Percentiles rank a stretch among this genome's conserved stretches.
phyloP scores from a whole-genome alignment of 2,329 filamentous ascomycete genomes.

The Tolypocladium sp. region DNA sequence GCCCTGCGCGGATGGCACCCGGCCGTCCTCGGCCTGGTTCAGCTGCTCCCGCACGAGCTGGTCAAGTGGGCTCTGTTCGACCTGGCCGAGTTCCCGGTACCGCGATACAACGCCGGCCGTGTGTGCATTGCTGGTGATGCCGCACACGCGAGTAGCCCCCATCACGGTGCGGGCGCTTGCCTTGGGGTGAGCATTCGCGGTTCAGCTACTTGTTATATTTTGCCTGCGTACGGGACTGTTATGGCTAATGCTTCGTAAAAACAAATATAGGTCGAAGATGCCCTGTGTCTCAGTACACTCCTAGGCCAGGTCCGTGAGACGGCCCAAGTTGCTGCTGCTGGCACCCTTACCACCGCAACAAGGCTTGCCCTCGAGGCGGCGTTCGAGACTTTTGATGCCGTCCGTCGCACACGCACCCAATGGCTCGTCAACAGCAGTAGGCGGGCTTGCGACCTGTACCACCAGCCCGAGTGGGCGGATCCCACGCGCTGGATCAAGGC shows the following conservation, averaged over 20 bases:
- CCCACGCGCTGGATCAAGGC: not conserved
- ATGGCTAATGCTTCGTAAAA: too few species aligned
- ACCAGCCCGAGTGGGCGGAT: not conserved
- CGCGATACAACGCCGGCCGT: conserved; percentile 30
- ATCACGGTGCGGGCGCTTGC: conserved; percentile 49
- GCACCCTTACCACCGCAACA: not conserved
- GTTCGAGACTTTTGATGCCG: conserved; percentile 33
- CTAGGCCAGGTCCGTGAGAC: not conserved
- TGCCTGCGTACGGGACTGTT: too few species aligned
- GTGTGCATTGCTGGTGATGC: conserved; percentile 50
- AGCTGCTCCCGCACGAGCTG: not conserved
- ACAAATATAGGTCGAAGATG: conserved; percentile 35
- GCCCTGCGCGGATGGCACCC: not conserved
- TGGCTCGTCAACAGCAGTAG: conserved; percentile 41
- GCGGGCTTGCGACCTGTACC: conserved; percentile 9
- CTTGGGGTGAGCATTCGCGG: conserved; percentile 26
- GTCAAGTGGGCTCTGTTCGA: conserved; percentile 38
- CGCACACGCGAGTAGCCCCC: conserved; percentile 52
- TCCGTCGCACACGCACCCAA: conserved; percentile 38
- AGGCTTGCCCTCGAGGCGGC: not conserved
- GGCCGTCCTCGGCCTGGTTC: not conserved
- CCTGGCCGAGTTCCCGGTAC: conserved; percentile 30
- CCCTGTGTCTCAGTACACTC: conserved; percentile 12
- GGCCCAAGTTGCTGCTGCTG: not conserved
- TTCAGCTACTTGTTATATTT: too few species aligned